A percentile compares a stretch with the other conserved stretches of the same genome.
Conservation (phyloP, 2,329 filamentous ascomycete species). For the Colletotrichum cordylinicola region DNA sequence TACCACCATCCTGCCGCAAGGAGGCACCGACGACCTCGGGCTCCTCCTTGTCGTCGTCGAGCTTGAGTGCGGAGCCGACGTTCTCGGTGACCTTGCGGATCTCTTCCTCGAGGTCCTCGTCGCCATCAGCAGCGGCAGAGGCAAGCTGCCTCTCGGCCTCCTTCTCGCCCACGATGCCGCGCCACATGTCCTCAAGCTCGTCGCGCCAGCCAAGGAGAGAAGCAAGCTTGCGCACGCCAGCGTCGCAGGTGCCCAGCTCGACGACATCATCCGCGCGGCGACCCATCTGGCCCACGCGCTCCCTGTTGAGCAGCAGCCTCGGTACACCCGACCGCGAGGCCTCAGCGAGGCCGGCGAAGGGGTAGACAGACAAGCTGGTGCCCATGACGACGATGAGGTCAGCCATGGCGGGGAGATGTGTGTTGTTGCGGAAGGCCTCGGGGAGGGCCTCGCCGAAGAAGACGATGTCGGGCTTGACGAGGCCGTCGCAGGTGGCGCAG, state of each 20-base stretch:
- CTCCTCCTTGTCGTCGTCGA: conserved; percentile 30
- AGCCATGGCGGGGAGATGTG: conserved; percentile 60
- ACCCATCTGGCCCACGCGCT: conserved; percentile 81
- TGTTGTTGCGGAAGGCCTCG: conserved; percentile 37
- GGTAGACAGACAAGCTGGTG: conserved; percentile 85
- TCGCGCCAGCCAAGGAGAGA: conserved; percentile 83
- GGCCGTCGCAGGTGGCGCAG: conserved; percentile 74
- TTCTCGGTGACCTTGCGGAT: conserved; percentile 43
- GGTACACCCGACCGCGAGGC: conserved; percentile 68
- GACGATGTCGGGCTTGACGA: conserved; percentile 94
- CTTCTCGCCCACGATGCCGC: conserved; percentile 66
- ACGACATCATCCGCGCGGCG: conserved; percentile 83
- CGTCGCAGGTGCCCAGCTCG: conserved; percentile 82
- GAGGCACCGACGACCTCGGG: not conserved
- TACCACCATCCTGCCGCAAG: not conserved
- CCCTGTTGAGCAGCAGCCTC: conserved; percentile 85
- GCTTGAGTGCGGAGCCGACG: conserved; percentile 37
- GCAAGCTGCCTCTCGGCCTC: conserved; percentile 57
- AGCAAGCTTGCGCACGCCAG: conserved; percentile 79
- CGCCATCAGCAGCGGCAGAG: conserved; percentile 33
- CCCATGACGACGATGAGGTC: conserved; percentile 88
- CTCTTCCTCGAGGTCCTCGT: conserved; percentile 47
- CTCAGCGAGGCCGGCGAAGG: conserved; percentile 82
- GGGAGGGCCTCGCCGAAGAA: conserved; percentile 83
- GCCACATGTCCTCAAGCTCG: conserved; percentile 82